Evolutionary conservation across 2,329 filamentous ascomycete genomes (phyloP).

Genomic region (Magnaporthales sp.): DNA sequence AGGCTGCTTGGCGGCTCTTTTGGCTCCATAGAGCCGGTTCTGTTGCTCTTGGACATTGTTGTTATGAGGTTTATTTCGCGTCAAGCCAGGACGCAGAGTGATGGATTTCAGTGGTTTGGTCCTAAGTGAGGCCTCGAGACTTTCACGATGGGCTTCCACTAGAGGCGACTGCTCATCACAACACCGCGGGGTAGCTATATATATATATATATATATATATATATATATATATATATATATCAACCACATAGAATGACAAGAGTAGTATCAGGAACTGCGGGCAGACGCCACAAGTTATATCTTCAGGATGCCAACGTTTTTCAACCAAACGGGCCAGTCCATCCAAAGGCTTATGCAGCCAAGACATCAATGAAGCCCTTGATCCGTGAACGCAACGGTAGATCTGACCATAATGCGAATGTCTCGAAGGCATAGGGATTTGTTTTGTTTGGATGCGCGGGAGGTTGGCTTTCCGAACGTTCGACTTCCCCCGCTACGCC

Average conservation of each 20-base stretch:
- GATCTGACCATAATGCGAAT: background rate
- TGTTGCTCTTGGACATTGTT: background rate
- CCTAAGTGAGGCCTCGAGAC: background rate
- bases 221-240: too few relatives aligned
- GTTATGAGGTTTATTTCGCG: background rate
- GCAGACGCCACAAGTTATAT: background rate
- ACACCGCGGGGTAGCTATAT: background rate
- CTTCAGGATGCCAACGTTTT: background rate
- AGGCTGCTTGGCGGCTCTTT: conserved; percentile 14
- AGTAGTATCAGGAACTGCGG: background rate
- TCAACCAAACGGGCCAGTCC: background rate
- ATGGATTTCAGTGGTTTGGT: background rate
- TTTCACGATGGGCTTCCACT: background rate
- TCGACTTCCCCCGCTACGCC: background rate
- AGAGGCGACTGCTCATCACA: background rate
- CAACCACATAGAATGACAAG: too few relatives aligned
- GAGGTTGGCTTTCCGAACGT: background rate
- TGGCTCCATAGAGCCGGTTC: background rate
- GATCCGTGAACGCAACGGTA: background rate
- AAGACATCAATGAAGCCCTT: background rate
- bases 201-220: too few relatives aligned
- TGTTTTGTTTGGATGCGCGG: background rate
- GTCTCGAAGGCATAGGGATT: too few relatives aligned
- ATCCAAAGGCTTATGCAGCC: background rate
- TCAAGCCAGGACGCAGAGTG: background rate